These are phyloP conservation scores for Cucurbita moschata DNA, from an alignment of 306 rosid genomes.

Conservation along the genomic window DNA sequence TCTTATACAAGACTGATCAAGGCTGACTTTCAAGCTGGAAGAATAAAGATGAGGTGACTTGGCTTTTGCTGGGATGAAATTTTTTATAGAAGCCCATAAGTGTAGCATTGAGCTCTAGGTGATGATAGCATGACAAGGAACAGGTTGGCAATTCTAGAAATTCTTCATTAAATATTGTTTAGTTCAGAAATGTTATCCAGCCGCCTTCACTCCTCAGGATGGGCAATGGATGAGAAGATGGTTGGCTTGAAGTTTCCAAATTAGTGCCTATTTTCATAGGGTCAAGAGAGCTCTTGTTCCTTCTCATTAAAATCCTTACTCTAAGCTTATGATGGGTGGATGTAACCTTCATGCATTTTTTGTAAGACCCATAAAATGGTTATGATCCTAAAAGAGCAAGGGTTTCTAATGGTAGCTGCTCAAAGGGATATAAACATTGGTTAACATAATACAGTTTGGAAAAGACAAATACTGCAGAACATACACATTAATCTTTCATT, in stretches of 20 bases:
- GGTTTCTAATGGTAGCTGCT: not conserved
- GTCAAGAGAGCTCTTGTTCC: not conserved
- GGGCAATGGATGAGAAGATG: not conserved
- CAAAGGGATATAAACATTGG: not conserved
- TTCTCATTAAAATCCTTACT: not conserved
- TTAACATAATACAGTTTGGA: not conserved
- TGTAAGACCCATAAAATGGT: not conserved
- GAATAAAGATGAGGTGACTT: not conserved
- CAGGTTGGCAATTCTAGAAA: not conserved
- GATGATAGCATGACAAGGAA: not conserved
- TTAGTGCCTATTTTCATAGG: not conserved
- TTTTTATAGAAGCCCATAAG: not conserved
- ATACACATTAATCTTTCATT: not conserved
- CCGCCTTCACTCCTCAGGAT: not conserved
- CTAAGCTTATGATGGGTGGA: not conserved
- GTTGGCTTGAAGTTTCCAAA: not conserved
- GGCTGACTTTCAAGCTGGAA: not conserved
- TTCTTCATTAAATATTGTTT: not conserved
- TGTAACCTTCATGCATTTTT: not conserved
- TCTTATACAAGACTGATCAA: not conserved
- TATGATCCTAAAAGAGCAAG: not conserved
- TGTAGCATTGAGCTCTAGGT: not conserved
- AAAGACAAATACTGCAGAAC: not conserved
- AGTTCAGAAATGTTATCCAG: not conserved
- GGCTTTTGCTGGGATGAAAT: not conserved